Conservation (phyloP, 495 filamentous ascomycete species). For the Acidomyces sp. region DNA sequence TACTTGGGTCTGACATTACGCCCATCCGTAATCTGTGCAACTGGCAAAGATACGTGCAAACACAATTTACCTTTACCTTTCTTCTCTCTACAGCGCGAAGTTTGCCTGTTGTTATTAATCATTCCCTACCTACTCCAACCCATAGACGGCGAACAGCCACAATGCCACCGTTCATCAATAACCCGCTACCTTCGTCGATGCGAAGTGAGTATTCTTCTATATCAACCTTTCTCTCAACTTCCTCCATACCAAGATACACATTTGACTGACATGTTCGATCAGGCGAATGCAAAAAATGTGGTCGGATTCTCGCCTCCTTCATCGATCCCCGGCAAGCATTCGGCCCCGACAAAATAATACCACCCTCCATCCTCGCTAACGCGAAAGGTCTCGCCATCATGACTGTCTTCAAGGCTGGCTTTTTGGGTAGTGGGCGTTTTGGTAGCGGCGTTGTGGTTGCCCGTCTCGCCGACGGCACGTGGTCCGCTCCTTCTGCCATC, state of each 20-base stretch:
- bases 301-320: constrained; percentile 88
- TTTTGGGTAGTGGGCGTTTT: constrained; percentile 83
- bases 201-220: constrained; percentile 47
- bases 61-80: no score
- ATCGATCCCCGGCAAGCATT: constrained; percentile 89
- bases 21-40: no score
- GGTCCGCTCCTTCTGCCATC: constrained; percentile 91
- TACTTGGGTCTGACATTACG: no score
- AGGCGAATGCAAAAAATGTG: constrained; percentile 35
- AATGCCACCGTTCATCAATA: constrained; percentile 48
- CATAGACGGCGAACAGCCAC: no score
- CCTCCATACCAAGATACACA: no score
- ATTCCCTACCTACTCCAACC: no score
- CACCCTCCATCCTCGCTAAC: constrained; percentile 72
- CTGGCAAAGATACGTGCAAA: no score
- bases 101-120: no score
- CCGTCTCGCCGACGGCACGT: constrained; percentile 76
- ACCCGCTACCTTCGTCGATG: constrained; percentile 54
- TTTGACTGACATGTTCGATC: neutral
- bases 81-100: no score
- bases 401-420: constrained; percentile 91
- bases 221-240: no score
- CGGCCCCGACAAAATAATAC: constrained; percentile 94
- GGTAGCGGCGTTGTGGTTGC: constrained; percentile 91
- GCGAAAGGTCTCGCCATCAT: constrained; percentile 96